Base-by-base conservation (phyloP, 176 grass and related monocot species). In the Sorghum bicolor region DNA sequence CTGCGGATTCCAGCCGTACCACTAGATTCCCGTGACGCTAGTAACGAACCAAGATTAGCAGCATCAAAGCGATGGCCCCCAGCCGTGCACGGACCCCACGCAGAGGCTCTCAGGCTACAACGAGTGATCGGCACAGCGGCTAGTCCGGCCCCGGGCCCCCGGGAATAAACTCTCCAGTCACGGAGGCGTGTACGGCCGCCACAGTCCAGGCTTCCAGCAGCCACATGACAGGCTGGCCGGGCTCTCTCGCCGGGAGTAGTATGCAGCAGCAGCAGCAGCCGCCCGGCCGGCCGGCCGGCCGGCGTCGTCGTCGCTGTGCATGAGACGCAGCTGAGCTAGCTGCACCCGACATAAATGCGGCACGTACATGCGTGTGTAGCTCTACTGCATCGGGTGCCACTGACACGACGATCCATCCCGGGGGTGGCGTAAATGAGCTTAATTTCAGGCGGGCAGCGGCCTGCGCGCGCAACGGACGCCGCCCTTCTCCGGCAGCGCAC, bases 351-450 rank as follows among this genome's bases (percentile, higher is more conserved):
- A 34, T 75, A 39, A 77, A 77, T 77, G 74, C 48, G 50, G 10
- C 29, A 32, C 73, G 61, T 65, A 64, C 31, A 20, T 55, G 19
- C 1, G 67, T 13, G 28, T 16, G 64, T 36, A 25, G 67, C n/a
- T 16, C 28, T 63, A 14, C 58, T 12, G 58, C 69, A 74, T 83
- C 70, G 81, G 70, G 41, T 83, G 81, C 81, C 70, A 5, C 50
- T 62, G 37, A 20, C 41, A 47, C 41, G 71, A 47, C 41, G 71
- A 14, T 29, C 11, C 62, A 29, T 64, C 26, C 12, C 28, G 62
- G n/a, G 55, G 55, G 34, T 3, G 25, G 26, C 0, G 26, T 75
- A 66, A 75, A 84, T 84, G 71, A 31, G 41, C 36, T 40, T 2
- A 12, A 39, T 28, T 63, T 62, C 60, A 14, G 60, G 25, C 25